These are phyloP conservation scores for Aureobasidium subglaciale DNA, from an alignment of 2,329 filamentous ascomycete species.

Conservation along the genomic window DNA sequence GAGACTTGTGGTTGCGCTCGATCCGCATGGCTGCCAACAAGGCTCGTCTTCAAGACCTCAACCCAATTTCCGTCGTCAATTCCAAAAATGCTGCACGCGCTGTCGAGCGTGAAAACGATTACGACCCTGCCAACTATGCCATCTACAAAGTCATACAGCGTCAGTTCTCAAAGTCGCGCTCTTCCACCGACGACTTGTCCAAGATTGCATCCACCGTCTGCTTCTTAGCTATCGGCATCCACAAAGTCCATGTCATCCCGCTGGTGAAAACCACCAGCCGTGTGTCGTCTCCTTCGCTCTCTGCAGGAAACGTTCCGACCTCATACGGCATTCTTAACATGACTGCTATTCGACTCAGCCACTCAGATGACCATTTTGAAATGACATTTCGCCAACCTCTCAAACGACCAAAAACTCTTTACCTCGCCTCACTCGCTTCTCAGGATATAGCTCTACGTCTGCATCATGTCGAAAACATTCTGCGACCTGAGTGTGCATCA, in stretches of 20 bases:
- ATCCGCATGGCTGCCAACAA: constrained; percentile 55
- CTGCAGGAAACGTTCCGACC: constrained; percentile 14
- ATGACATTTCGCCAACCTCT: constrained; percentile 54
- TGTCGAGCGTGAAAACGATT: constrained; percentile 60
- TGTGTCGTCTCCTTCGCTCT: constrained; percentile 47
- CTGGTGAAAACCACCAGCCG: constrained; percentile 49
- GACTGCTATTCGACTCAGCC: constrained; percentile 51
- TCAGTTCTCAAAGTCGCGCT: constrained; percentile 48
- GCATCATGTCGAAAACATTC: constrained; percentile 52
- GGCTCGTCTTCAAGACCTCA: constrained; percentile 44
- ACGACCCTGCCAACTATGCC: constrained; percentile 59
- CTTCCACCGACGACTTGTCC: constrained; percentile 59
- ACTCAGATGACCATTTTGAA: constrained; percentile 59
- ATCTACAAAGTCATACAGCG: constrained; percentile 64
- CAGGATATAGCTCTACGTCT: constrained; percentile 58
- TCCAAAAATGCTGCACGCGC: constrained; percentile 56
- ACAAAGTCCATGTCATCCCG: constrained; percentile 64
- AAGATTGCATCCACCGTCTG: constrained; percentile 59
- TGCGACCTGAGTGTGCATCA: constrained; percentile 60
- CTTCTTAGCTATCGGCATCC: constrained; percentile 61
- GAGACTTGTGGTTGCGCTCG: constrained; percentile 57
- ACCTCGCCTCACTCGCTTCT: constrained; percentile 57
- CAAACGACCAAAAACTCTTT: constrained; percentile 47
- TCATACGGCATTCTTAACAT: constrained; percentile 60
- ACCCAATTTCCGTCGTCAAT: constrained; percentile 51